phyloP scores from a whole-genome alignment of 306 rosid species.

The Ormosia semicastrata region DNA sequence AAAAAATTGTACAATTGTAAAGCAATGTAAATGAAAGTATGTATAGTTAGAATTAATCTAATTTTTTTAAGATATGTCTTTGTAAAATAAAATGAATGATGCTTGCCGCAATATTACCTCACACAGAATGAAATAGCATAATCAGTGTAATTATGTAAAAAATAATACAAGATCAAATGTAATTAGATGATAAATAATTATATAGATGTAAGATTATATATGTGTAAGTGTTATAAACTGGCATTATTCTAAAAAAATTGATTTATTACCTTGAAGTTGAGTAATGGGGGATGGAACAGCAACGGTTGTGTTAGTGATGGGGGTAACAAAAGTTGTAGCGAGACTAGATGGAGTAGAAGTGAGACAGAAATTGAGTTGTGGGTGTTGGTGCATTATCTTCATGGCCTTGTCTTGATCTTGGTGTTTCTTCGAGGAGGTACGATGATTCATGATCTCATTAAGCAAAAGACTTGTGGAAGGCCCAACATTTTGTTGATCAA shows the following conservation, averaged over 20 bases:
- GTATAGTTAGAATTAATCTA: too few relatives aligned
- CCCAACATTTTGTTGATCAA: slow-evolving; percentile 33
- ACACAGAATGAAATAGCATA: too few relatives aligned
- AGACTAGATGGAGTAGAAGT: slow-evolving; percentile 12
- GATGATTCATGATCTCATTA: slow-evolving; percentile 52
- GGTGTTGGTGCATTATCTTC: slow-evolving; percentile 24
- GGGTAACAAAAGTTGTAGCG: not conserved
- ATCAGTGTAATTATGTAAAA: too few relatives aligned
- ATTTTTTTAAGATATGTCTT: too few relatives aligned
- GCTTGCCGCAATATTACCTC: too few relatives aligned
- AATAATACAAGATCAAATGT: too few relatives aligned
- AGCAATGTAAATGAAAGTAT: too few relatives aligned
- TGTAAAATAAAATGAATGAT: too few relatives aligned
- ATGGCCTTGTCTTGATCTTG: slow-evolving; percentile 26
- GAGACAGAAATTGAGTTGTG: slow-evolving; percentile 34
- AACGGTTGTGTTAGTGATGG: slow-evolving; percentile 15
- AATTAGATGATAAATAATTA: too few relatives aligned
- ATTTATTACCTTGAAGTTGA: slow-evolving; percentile 55
- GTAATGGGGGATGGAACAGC: slow-evolving; percentile 41
- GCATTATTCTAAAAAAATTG: not conserved
- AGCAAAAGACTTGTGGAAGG: slow-evolving; percentile 53
- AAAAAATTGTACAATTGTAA: too few relatives aligned
- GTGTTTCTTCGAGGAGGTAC: slow-evolving; percentile 34
- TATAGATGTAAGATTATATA: too few relatives aligned
- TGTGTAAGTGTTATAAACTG: too few relatives aligned